These are phyloP conservation scores for Entomortierella parvispora DNA, from an alignment of 192 early-diverging fungal species.

Conservation along the genomic window DNA sequence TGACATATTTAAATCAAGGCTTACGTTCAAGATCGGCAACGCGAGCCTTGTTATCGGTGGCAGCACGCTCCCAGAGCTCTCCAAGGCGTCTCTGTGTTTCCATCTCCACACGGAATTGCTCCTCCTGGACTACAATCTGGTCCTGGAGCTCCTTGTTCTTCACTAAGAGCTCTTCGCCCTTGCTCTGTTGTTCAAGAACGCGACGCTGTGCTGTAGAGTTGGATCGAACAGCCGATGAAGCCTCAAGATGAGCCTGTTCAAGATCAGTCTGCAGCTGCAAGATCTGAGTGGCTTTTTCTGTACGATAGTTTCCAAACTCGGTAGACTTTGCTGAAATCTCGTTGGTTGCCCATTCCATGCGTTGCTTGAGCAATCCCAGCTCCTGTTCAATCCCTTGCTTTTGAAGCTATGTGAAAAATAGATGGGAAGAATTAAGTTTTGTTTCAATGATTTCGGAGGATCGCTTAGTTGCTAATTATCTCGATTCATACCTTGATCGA, in stretches of 20 bases:
- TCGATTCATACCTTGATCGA: conserved; percentile 39
- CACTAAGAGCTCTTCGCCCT: conserved; percentile 53
- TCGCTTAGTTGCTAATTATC: too few species aligned
- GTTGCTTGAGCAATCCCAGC: conserved; percentile 63
- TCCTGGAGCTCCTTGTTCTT: conserved; percentile 55
- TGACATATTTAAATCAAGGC: neutral
- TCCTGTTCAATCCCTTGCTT: conserved; percentile 65
- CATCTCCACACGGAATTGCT: conserved; percentile 76
- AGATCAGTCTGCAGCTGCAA: conserved; percentile 56
- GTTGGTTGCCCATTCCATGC: conserved; percentile 73
- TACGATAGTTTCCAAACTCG: conserved; percentile 62
- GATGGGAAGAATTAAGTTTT: neutral
- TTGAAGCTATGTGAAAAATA: conserved; percentile 26
- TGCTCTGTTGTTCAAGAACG: conserved; percentile 58
- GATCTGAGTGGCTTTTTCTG: conserved; percentile 61
- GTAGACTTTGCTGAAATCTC: conserved; percentile 68
- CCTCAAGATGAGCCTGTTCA: conserved; percentile 54
- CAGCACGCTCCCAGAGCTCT: conserved; percentile 67
- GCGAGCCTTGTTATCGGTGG: conserved; percentile 62
- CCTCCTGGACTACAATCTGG: conserved; percentile 58
- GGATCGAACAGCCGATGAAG: conserved; percentile 58
- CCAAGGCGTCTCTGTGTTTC: conserved; percentile 69
- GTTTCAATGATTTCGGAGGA: too few species aligned
- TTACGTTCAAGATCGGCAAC: conserved; percentile 63
- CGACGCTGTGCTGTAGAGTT: conserved; percentile 60